Evolutionary conservation across 1,139 yeast genomes (phyloP), one percentile per base, ranked within the genome.

Genomic region (Magnusiomyces magnusii): DNA sequence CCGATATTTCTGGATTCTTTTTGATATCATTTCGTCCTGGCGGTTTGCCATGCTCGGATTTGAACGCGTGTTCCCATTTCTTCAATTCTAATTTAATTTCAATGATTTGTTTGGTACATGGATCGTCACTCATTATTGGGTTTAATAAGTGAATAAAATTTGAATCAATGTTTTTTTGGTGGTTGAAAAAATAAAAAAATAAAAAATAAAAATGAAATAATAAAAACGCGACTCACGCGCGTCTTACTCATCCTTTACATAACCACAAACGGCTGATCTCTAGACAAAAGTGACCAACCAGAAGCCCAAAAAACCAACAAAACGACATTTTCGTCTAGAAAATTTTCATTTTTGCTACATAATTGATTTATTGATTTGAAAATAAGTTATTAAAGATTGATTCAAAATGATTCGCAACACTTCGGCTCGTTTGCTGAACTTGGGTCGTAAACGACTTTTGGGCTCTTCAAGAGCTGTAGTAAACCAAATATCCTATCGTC

Each of bases 61-160:
- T 65, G 67, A 84, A 86, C 9, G 67, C 68, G 60, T 79, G 75
- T 66, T 86, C 91, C 92, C 92, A 86, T 41, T 71, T 70, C 67
- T 86, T 86, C 58, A 86, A 81, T 64, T 80, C 78, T 42, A 69
- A 68, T 64, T 76, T 78, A 23, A 60, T 51, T 19, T 39, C 19
- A n/a, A 5, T 17, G 17, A n/a, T n/a, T 17, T 39, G 44, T n/a
- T n/a, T n/a, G 17, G 17, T 39, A 39, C 17, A 10, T n/a, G 19
- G 19, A 39, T 39, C 19, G 19, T 3, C 17, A n/a, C 19, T 17
- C 44, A 39, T 39, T 17, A 10, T 39, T 9, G n/a, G n/a, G n/a
- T n/a, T n/a, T n/a, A n/a, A n/a, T n/a, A n/a, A n/a, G n/a, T n/a
- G n/a, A n/a, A n/a, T n/a, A n/a, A n/a, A n/a, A n/a, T n/a, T n/a